phyloP scores from a whole-genome alignment of 106 monocot species.

The Posidonia australis region DNA sequence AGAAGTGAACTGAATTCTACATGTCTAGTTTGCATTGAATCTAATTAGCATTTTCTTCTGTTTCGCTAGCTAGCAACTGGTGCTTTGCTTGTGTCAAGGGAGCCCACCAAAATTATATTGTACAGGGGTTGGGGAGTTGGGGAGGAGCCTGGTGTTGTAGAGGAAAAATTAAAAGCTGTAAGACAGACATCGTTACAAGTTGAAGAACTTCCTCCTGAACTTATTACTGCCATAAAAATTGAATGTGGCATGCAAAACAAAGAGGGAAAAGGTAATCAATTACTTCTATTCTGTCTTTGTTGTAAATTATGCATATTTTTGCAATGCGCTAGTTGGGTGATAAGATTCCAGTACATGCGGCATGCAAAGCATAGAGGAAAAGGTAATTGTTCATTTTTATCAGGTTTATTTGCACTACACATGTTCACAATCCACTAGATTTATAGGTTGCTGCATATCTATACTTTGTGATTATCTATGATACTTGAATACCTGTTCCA shows the following conservation, averaged over 20 bases:
- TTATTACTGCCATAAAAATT: constrained; percentile 10
- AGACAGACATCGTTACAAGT: background rate
- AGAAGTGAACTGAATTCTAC: background rate
- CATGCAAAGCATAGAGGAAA: no score
- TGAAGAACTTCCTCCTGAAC: constrained; percentile 7
- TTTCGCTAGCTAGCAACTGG: constrained; percentile 66
- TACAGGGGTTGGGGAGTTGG: constrained; percentile 59
- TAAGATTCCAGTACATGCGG: no score
- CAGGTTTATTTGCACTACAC: no score
- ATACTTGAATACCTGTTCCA: no score
- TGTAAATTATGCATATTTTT: no score
- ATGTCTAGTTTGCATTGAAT: background rate
- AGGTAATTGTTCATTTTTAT: no score
- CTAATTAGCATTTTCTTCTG: background rate
- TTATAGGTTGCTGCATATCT: no score
- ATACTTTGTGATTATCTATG: no score
- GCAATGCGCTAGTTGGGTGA: no score
- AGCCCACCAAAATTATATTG: constrained; percentile 85
- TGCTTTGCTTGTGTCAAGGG: constrained; percentile 71
- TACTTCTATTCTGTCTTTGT: no score
- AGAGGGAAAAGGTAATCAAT: constrained; percentile 8
- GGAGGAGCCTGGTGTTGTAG: background rate
- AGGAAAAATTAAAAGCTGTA: background rate
- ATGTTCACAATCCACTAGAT: no score
- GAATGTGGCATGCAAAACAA: constrained; percentile 5